These are phyloP conservation scores for Diophrys sp. DNA, from an alignment of 73 alveolate species.

Conservation along the genomic window DNA sequence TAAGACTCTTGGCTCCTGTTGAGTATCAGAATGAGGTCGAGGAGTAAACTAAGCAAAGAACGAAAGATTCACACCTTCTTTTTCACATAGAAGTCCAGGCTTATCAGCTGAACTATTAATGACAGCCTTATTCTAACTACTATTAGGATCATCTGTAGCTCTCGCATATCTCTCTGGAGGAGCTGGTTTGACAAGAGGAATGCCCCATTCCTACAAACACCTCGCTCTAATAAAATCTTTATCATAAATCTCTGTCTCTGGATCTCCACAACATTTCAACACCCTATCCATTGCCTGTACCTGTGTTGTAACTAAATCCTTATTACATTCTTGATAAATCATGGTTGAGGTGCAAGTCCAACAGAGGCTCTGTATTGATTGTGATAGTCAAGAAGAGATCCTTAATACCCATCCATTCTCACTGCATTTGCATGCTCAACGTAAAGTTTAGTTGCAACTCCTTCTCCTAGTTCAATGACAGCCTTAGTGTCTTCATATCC, in stretches of 20 bases:
- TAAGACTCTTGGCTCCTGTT: not conserved
- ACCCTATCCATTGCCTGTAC: not conserved
- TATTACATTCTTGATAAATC: too few relatives aligned
- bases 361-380: not conserved
- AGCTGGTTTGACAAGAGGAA: not conserved
- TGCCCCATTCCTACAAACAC: not conserved
- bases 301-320: not conserved
- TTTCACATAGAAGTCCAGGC: not conserved
- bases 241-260: not conserved
- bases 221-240: not conserved
- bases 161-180: too few relatives aligned
- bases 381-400: not conserved
- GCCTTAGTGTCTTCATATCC: not conserved
- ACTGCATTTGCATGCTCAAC: not conserved
- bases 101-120: too few relatives aligned
- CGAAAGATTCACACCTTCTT: not conserved
- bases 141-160: too few relatives aligned
- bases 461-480: constrained; percentile 1
- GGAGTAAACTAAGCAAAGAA: not conserved
- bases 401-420: not conserved
- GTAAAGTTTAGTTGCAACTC: not conserved
- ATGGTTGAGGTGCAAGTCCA: too few relatives aligned
- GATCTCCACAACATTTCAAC: not conserved
- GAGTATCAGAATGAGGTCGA: not conserved
- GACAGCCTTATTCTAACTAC: too few relatives aligned